Evolutionary conservation across 176 grass and related monocot species (phyloP).

Genomic region (Raddia guianensis): DNA sequence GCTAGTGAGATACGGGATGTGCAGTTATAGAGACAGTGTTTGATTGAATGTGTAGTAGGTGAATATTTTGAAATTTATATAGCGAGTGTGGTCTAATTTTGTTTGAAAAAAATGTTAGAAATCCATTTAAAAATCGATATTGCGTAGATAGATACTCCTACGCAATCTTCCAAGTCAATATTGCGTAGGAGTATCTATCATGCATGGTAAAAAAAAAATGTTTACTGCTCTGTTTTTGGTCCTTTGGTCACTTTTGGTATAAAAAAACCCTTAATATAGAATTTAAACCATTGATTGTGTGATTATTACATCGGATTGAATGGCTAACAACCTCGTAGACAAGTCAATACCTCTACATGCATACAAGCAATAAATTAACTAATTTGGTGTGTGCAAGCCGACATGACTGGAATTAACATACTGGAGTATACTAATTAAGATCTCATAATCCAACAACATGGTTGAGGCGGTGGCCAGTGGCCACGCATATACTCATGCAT

Average conservation of each 20-base stretch:
- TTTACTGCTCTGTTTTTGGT: neutral
- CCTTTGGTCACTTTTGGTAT: neutral
- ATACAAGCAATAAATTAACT: neutral
- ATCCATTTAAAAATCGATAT: too few species aligned
- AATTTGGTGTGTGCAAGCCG: neutral
- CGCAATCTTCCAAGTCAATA: too few species aligned
- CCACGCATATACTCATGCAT: neutral
- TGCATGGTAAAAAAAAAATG: neutral
- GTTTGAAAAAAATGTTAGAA: too few species aligned
- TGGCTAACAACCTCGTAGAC: neutral
- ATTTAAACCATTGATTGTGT: neutral
- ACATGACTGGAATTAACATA: neutral
- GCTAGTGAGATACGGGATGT: too few species aligned
- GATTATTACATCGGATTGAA: neutral
- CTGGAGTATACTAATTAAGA: neutral
- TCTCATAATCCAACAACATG: neutral
- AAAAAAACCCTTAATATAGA: neutral
- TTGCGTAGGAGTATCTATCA: neutral
- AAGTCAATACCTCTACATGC: neutral
- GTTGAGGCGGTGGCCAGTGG: neutral
- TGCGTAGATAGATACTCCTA: too few species aligned
- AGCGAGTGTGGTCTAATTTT: too few species aligned
- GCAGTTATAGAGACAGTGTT: too few species aligned
- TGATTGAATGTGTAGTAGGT: too few species aligned
- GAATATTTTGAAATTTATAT: too few species aligned